phyloP scores from a whole-genome alignment of 148 eudicot genomes.

The Rhododendron ovatum region DNA sequence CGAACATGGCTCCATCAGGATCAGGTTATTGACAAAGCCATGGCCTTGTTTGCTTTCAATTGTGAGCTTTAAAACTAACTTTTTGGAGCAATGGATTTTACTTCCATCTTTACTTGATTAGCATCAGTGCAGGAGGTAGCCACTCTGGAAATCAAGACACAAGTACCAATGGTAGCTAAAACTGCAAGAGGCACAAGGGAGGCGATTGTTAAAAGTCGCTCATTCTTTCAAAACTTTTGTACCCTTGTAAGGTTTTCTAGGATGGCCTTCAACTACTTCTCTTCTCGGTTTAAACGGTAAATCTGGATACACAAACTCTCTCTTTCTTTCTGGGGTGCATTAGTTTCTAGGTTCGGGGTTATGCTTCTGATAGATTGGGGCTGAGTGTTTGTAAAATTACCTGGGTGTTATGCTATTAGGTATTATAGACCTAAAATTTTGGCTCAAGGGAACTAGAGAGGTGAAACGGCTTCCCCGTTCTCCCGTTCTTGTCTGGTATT shows the following conservation, averaged over 20 bases:
- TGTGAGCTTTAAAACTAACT: not conserved
- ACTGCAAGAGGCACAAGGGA: slow-evolving; percentile 57
- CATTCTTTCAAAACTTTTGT: slow-evolving; percentile 48
- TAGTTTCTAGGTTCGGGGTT: not conserved
- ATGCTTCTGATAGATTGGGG: not conserved
- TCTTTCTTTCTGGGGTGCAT: not conserved
- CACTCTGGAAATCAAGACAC: slow-evolving; percentile 22
- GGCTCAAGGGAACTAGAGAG: not conserved
- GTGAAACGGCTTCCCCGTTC: not conserved
- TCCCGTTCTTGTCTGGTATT: not conserved
- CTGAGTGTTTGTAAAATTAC: not conserved
- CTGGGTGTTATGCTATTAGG: not conserved
- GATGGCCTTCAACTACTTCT: slow-evolving; percentile 36
- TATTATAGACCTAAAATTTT: not conserved
- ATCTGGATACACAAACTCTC: slow-evolving; percentile 9
- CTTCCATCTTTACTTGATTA: slow-evolving; percentile 65
- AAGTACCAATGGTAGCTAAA: slow-evolving; percentile 56
- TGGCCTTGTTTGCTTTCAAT: not conserved
- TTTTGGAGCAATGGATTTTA: slow-evolving; percentile 31
- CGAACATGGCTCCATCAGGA: slow-evolving; percentile 61
- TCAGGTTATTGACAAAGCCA: slow-evolving; percentile 45
- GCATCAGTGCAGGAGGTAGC: slow-evolving; percentile 64
- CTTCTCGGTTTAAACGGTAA: slow-evolving; percentile 38
- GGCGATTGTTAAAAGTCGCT: slow-evolving; percentile 61
- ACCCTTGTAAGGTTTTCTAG: slow-evolving; percentile 45